phyloP scores from a whole-genome alignment of 345 rosid genomes.

The Lumnitzera littorea region DNA sequence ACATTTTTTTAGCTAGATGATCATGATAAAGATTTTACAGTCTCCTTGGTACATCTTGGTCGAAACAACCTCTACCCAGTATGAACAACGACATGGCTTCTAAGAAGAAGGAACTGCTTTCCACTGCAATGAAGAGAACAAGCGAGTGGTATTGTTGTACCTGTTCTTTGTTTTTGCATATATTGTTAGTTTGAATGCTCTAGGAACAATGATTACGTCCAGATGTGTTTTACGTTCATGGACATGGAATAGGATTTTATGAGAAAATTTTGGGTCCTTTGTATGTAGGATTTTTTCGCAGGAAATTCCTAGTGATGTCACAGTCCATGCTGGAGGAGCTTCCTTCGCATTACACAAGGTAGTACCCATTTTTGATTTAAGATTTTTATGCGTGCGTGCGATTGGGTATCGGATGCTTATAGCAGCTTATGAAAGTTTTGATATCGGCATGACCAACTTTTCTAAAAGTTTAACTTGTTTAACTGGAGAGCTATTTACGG shows the following conservation, averaged over 20 bases:
- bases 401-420: not conserved
- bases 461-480: too few species aligned
- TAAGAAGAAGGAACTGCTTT: constrained; percentile 71
- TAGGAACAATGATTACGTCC: not conserved
- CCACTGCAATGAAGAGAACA: constrained; percentile 90
- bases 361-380: constrained; percentile 1
- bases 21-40: constrained; percentile 22
- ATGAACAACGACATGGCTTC: constrained; percentile 37
- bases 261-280: constrained; percentile 1
- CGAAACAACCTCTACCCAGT: constrained; percentile 26
- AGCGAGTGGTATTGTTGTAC: constrained; percentile 57
- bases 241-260: not conserved
- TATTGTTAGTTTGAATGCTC: not conserved
- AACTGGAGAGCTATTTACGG: too few species aligned
- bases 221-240: not conserved
- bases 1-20: constrained; percentile 27
- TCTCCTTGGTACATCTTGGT: constrained; percentile 43
- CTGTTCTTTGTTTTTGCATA: constrained; percentile 2
- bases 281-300: constrained; percentile 85
- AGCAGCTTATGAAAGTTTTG: too few species aligned
- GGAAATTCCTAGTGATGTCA: constrained; percentile 92
- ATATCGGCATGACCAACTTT: too few species aligned
- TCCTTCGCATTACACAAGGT: constrained; percentile 88
- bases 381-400: not conserved
- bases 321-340: constrained; percentile 58